phyloP scores from a whole-genome alignment of 2,329 filamentous ascomycete species.

The Alternaria ventricosa region DNA sequence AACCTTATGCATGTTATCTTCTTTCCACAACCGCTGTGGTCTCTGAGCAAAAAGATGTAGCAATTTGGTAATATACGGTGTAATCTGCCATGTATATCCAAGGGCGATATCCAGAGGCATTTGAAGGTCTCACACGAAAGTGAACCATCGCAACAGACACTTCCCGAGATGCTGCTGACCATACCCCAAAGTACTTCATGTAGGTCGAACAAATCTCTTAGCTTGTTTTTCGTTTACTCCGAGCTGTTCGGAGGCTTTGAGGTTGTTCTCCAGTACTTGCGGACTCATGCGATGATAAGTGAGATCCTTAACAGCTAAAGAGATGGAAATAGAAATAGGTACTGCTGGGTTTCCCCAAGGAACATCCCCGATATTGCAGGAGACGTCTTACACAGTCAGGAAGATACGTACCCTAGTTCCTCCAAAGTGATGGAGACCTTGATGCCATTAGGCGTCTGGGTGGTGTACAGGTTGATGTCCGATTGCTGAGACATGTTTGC shows the following conservation, averaged over 20 bases:
- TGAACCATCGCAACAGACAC: neutral
- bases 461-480: constrained; percentile 81
- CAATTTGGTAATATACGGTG: too few relatives aligned
- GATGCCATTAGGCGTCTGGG: constrained; percentile 85
- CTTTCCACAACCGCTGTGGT: neutral
- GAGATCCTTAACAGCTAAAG: neutral
- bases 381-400: neutral
- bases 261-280: neutral
- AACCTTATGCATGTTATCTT: neutral
- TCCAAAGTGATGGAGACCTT: constrained; percentile 87
- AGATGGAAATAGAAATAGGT: neutral
- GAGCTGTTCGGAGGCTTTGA: neutral
- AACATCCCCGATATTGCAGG: neutral
- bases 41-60: neutral
- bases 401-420: constrained; percentile 68
- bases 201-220: too few relatives aligned
- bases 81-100: neutral
- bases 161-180: neutral
- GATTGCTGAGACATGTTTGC: constrained; percentile 49
- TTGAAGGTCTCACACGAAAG: neutral
- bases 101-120: neutral
- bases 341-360: neutral
- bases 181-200: neutral
- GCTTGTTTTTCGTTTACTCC: too few relatives aligned
- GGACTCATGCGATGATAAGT: neutral